A percentile compares a stretch with the other conserved stretches of the same genome.
These are phyloP conservation scores for Colletotrichum musicola DNA, from an alignment of 2,329 filamentous ascomycete genomes.

Conservation along the genomic window DNA sequence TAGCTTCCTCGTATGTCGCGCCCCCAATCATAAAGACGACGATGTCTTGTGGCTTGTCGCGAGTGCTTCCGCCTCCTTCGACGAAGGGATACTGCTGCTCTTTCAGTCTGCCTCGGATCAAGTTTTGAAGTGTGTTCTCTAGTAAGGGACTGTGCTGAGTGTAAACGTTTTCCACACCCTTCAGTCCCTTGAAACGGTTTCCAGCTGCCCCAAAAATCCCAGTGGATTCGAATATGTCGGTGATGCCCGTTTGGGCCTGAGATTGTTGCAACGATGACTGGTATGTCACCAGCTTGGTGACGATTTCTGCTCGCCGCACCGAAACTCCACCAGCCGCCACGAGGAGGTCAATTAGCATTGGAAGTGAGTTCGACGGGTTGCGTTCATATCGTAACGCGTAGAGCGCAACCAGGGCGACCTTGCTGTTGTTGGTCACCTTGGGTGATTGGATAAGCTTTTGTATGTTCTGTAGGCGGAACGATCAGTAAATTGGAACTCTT, in stretches of 20 bases:
- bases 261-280: slow-evolving; percentile 87
- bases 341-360: slow-evolving; percentile 88
- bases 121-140: slow-evolving; percentile 87
- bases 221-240: slow-evolving; percentile 90
- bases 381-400: slow-evolving; percentile 95
- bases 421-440: slow-evolving; percentile 82
- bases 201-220: slow-evolving; percentile 92
- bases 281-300: slow-evolving; percentile 86
- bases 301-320: slow-evolving; percentile 79
- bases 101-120: slow-evolving; percentile 90
- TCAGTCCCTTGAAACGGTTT: slow-evolving; percentile 91
- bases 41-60: slow-evolving; percentile 97
- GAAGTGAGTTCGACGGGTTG: slow-evolving; percentile 84
- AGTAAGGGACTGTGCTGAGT: slow-evolving; percentile 94
- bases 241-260: slow-evolving; percentile 81
- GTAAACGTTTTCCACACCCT: slow-evolving; percentile 98
- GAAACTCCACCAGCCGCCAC: slow-evolving; percentile 86
- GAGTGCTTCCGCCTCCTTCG: slow-evolving; percentile 86
- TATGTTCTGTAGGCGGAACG: slow-evolving; percentile 70
- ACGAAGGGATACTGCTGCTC: slow-evolving; percentile 94
- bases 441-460: slow-evolving; percentile 89
- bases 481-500: background rate
- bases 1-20: slow-evolving; percentile 95
- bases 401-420: slow-evolving; percentile 90
- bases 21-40: slow-evolving; percentile 95